These are phyloP conservation scores for Didymella arachidicola DNA, from an alignment of 2,329 filamentous ascomycete genomes.

Conservation along the genomic window DNA sequence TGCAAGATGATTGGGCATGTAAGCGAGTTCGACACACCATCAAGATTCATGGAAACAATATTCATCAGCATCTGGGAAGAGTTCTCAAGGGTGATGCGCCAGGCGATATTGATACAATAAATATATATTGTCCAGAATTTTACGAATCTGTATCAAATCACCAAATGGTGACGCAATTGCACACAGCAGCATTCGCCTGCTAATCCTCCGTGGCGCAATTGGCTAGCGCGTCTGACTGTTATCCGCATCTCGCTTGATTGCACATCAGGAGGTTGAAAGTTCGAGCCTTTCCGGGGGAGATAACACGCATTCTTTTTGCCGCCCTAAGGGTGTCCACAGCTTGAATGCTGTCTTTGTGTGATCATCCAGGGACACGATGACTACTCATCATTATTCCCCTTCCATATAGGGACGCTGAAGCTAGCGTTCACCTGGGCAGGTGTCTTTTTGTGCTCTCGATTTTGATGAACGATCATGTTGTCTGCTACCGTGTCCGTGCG, in stretches of 20 bases:
- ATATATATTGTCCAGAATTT: neutral
- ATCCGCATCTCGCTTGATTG: constrained; percentile 36
- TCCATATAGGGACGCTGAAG: neutral
- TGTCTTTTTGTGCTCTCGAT: neutral
- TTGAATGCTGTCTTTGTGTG: neutral
- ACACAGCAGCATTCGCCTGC: neutral
- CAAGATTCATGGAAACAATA: neutral
- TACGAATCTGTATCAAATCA: constrained; percentile 24
- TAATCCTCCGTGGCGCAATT: constrained; percentile 56
- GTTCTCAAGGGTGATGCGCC: neutral
- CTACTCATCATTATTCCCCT: neutral
- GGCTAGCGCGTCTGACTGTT: constrained; percentile 70
- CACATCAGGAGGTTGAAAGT: constrained; percentile 46
- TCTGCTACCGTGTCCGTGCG: neutral
- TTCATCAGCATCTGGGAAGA: neutral
- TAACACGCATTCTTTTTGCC: constrained; percentile 19
- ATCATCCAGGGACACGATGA: neutral
- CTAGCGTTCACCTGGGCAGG: neutral
- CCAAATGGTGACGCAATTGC: constrained; percentile 10
- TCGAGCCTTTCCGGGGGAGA: constrained; percentile 46
- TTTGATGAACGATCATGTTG: neutral
- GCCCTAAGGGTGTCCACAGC: neutral
- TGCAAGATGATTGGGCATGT: constrained; percentile 9
- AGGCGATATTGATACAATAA: neutral
- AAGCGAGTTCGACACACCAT: constrained; percentile 20